Percentiles rank a stretch among this genome's conserved stretches.
These are phyloP conservation scores for Cutaneotrichosporon mucoides DNA, from an alignment of 1,284 basidiomycete genomes.

Conservation along the genomic window DNA sequence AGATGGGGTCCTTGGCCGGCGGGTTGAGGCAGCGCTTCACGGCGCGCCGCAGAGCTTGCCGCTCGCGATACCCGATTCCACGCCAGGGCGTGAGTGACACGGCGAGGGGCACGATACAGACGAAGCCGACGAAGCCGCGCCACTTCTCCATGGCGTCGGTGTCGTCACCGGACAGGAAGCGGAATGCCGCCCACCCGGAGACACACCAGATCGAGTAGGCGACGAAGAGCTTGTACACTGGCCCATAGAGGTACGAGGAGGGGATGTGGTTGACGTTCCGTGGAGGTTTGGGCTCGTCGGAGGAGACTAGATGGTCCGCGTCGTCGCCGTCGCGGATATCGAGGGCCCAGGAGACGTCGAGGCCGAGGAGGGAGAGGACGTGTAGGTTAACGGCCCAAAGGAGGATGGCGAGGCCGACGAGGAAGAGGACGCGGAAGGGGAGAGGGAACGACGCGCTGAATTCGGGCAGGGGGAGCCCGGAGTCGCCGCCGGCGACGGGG, in stretches of 20 bases:
- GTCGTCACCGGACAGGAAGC: slow-evolving; percentile 58
- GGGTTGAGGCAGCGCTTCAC: slow-evolving; percentile 68
- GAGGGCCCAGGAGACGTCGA: slow-evolving; percentile 68
- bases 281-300: background rate
- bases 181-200: slow-evolving; percentile 64
- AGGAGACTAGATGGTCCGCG: background rate
- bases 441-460: slow-evolving; percentile 66
- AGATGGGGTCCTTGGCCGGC: slow-evolving; percentile 59
- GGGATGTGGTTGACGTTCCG: slow-evolving; percentile 3
- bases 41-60: slow-evolving; percentile 70
- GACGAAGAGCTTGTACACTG: slow-evolving; percentile 65
- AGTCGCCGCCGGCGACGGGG: background rate
- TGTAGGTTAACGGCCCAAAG: slow-evolving; percentile 86
- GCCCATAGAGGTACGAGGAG: slow-evolving; percentile 52
- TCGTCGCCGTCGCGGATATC: slow-evolving; percentile 36
- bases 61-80: slow-evolving; percentile 62
- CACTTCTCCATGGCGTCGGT: slow-evolving; percentile 62
- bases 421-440: slow-evolving; percentile 72
- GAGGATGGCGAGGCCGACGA: slow-evolving; percentile 66
- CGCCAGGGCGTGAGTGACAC: slow-evolving; percentile 65
- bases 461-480: slow-evolving; percentile 40
- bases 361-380: slow-evolving; percentile 64
- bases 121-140: slow-evolving; percentile 68
- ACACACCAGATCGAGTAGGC: slow-evolving; percentile 60
- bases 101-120: slow-evolving; percentile 58